phyloP scores from a whole-genome alignment of 768 basidiomycete genomes.

The Leccinellum luteum region DNA sequence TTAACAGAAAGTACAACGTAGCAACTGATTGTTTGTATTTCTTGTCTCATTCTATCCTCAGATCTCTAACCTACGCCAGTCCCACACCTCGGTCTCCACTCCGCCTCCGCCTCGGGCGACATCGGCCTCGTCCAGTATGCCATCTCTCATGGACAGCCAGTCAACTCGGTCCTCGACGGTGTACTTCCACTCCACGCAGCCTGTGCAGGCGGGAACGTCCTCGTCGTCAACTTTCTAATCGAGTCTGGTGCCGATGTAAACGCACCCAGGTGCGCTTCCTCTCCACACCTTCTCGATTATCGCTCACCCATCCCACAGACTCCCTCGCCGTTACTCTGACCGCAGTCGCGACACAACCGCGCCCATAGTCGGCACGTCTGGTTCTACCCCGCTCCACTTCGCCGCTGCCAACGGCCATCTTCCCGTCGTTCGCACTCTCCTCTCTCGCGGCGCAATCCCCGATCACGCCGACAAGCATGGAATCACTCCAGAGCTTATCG shows the following conservation, averaged over 20 bases:
- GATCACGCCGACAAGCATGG: constrained; percentile 89
- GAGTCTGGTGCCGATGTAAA: constrained; percentile 98
- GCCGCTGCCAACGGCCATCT: constrained; percentile 94
- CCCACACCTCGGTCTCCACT: constrained; percentile 72
- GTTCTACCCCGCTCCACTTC: constrained; percentile 94
- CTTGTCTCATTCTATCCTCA: background rate
- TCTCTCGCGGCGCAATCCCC: constrained; percentile 81
- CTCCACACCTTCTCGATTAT: constrained; percentile 6
- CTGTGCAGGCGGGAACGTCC: constrained; percentile 84
- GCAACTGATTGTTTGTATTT: constrained; percentile 46
- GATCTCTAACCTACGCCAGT: constrained; percentile 39
- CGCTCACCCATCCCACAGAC: constrained; percentile 38
- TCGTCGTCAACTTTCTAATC: constrained; percentile 85
- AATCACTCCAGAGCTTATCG: constrained; percentile 81
- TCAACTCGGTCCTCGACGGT: constrained; percentile 94
- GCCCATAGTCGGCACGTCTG: constrained; percentile 78
- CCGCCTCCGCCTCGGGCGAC: constrained; percentile 81
- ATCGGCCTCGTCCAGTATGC: constrained; percentile 93
- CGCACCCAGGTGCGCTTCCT: constrained; percentile 69
- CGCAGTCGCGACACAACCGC: constrained; percentile 61
- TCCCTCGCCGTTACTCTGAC: constrained; percentile 74
- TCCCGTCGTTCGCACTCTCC: constrained; percentile 70
- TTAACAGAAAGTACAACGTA: constrained; percentile 52
- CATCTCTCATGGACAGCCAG: constrained; percentile 89
- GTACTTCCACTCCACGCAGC: constrained; percentile 97